Base-by-base conservation (phyloP, 108 stramenopile species). In the Conticribra guillardii region DNA sequence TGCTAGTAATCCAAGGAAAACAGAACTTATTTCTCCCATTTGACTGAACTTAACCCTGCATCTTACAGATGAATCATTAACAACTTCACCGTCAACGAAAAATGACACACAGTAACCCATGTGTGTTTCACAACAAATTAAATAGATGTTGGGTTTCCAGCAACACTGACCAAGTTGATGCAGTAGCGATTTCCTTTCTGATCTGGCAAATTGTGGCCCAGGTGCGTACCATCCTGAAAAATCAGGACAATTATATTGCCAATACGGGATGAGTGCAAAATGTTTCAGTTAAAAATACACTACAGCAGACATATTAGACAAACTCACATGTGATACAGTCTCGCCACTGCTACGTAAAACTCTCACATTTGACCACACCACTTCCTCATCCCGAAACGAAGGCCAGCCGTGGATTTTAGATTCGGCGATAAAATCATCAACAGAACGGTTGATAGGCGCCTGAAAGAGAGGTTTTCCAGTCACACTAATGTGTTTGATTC, bases 1-100 rank as follows among this genome's bases (percentile, higher is more conserved):
- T n/a, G n/a, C n/a, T n/a, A 52, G 87, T 89, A 1, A 96, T 95
- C 15, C 96, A 82, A 54, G 96, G 96, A 71, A 97, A 96, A 65
- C 96, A 97, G 64, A 94, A 96, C 24, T 94, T 73, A 58, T 95
- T 95, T 34, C 93, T 94, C n/a, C 58, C n/a, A n/a, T n/a, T n/a
- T n/a, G n/a, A n/a, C n/a, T n/a, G n/a, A n/a, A n/a, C n/a, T n/a
- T n/a, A n/a, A n/a, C n/a, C n/a, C n/a, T n/a, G n/a, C n/a, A n/a
- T n/a, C n/a, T n/a, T n/a, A n/a, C n/a, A n/a, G n/a, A n/a, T n/a
- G n/a, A n/a, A n/a, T n/a, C n/a, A n/a, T n/a, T n/a, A n/a, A n/a
- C n/a, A n/a, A n/a, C n/a, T n/a, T n/a, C n/a, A n/a, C n/a, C n/a
- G n/a, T n/a, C n/a, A n/a, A n/a, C n/a, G n/a, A n/a, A n/a, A 41